A percentile compares a stretch with the other conserved stretches of the same genome.
phyloP scores from a whole-genome alignment of 192 early-diverging fungal genomes.

The Dissophora globulifera region DNA sequence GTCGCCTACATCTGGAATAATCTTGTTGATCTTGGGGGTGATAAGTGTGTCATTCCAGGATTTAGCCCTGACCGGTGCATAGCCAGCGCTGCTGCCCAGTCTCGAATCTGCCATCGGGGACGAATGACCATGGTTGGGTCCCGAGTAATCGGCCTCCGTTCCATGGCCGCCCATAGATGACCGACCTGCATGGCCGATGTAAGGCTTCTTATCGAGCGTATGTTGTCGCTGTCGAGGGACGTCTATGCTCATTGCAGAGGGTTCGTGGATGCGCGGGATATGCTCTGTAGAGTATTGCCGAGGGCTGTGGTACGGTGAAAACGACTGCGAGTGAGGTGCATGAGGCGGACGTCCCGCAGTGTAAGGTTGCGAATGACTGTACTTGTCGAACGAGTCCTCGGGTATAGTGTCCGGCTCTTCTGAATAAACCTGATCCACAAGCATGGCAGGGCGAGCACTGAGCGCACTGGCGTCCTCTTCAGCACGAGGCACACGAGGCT shows the following conservation, averaged over 20 bases:
- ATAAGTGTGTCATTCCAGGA: constrained; percentile 39
- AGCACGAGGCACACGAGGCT: constrained; percentile 5
- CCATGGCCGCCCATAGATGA: constrained; percentile 13
- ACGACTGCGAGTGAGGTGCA: constrained; percentile 16
- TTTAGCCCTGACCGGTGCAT: constrained; percentile 29
- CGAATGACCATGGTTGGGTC: background rate
- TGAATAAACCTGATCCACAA: constrained; percentile 38
- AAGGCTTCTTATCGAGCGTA: constrained; percentile 15
- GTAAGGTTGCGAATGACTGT: constrained; percentile 8
- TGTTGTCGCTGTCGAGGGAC: constrained; percentile 4
- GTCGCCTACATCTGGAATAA: constrained; percentile 45
- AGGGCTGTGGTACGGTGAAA: constrained; percentile 10
- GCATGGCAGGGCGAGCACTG: constrained; percentile 7
- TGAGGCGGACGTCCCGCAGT: constrained; percentile 10
- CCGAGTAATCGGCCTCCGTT: background rate
- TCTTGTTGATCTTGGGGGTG: constrained; percentile 36
- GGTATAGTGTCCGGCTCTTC: constrained; percentile 51
- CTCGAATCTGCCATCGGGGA: constrained; percentile 16
- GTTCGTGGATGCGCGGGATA: constrained; percentile 42
- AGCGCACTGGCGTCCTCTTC: constrained; percentile 26
- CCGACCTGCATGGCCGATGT: constrained; percentile 5
- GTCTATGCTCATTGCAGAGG: constrained; percentile 12
- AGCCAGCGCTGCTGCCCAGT: constrained; percentile 1
- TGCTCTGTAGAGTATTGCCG: constrained; percentile 14
- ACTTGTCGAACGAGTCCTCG: constrained; percentile 28